These are phyloP conservation scores for Cryptosporidium parvum DNA, from an alignment of 169 alveolate species.

Conservation along the genomic window DNA sequence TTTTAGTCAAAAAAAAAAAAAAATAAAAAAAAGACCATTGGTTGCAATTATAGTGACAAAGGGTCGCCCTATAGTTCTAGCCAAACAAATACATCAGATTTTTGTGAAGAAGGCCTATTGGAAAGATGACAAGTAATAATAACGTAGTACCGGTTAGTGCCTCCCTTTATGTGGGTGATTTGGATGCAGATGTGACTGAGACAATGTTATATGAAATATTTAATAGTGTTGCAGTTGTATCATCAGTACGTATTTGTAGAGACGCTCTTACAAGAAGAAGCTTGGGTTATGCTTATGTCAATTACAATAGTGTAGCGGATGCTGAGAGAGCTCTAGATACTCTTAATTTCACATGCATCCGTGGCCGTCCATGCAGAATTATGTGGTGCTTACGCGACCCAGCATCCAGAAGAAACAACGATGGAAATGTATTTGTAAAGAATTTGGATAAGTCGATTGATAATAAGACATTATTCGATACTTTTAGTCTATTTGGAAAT, in stretches of 20 bases:
- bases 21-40: constrained; percentile 19
- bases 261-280: constrained; percentile 91
- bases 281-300: constrained; percentile 93
- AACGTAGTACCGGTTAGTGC: constrained; percentile 82
- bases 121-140: constrained; percentile 64
- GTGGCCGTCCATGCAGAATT: constrained; percentile 93
- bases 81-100: constrained; percentile 18
- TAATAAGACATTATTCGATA: constrained; percentile 93
- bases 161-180: constrained; percentile 93
- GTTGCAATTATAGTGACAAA: constrained; percentile 27
- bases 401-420: constrained; percentile 91
- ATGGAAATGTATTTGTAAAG: constrained; percentile 94
- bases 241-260: constrained; percentile 93
- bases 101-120: constrained; percentile 16
- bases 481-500: constrained; percentile 94
- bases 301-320: constrained; percentile 89
- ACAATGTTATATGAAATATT: constrained; percentile 93
- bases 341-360: constrained; percentile 90
- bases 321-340: constrained; percentile 94
- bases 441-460: constrained; percentile 92
- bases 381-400: constrained; percentile 96
- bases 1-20: constrained; percentile 33
- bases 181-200: constrained; percentile 93
- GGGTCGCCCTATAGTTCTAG: constrained; percentile 8
- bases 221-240: constrained; percentile 93